phyloP scores from a whole-genome alignment of 139 green algal genomes.

The Chlamydomonas eustigma region DNA sequence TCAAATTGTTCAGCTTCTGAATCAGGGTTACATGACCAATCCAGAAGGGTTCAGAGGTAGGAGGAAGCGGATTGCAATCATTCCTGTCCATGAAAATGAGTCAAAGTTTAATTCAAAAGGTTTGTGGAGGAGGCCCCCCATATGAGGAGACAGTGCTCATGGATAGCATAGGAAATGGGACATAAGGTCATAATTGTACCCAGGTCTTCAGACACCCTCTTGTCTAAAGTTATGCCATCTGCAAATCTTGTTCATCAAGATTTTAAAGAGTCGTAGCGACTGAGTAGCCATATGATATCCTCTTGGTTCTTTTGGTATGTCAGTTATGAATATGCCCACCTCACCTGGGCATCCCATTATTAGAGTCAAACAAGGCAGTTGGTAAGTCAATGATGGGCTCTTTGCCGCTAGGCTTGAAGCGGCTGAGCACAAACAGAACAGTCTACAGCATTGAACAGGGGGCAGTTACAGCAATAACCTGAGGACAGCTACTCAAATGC shows the following conservation, averaged over 20 bases:
- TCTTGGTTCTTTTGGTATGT: too few relatives aligned
- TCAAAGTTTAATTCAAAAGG: too few relatives aligned
- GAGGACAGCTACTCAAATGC: not conserved
- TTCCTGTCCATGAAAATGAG: too few relatives aligned
- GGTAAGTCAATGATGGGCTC: not conserved
- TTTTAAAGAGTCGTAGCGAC: too few relatives aligned
- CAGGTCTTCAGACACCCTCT: too few relatives aligned
- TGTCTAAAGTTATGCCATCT: too few relatives aligned
- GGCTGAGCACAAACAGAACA: not conserved
- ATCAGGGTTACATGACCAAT: not conserved
- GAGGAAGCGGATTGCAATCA: not conserved
- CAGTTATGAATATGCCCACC: not conserved
- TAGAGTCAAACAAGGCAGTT: not conserved
- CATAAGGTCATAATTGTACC: too few relatives aligned
- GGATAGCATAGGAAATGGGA: too few relatives aligned
- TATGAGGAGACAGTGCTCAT: too few relatives aligned
- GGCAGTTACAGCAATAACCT: not conserved
- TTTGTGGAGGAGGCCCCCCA: too few relatives aligned
- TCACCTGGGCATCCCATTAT: not conserved
- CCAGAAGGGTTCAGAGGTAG: not conserved
- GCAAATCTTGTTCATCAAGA: too few relatives aligned
- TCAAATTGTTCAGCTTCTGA: not conserved
- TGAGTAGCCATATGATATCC: too few relatives aligned
- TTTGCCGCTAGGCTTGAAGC: not conserved
- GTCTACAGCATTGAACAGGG: not conserved